Percentiles rank a stretch among this genome's conserved stretches.
These are phyloP conservation scores for Sporothrix variecibatus DNA, from an alignment of 2,329 filamentous ascomycete genomes.

Conservation along the genomic window DNA sequence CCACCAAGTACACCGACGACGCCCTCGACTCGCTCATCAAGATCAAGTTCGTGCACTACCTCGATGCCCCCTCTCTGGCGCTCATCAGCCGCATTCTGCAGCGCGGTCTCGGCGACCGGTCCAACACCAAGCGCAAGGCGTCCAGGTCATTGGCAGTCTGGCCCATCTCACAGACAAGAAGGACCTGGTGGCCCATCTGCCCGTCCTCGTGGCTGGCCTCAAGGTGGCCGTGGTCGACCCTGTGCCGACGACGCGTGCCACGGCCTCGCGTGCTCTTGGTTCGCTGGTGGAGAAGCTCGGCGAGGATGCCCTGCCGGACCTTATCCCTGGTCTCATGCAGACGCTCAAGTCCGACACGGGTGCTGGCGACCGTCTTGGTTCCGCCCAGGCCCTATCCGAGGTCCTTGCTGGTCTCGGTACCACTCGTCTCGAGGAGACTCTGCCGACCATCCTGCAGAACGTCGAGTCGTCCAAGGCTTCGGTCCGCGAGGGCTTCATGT, in stretches of 20 bases:
- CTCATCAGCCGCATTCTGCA: constrained; percentile 94
- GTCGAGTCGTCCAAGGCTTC: constrained; percentile 87
- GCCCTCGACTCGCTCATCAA: constrained; percentile 93
- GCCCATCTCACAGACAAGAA: constrained; percentile 96
- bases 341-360: constrained; percentile 97
- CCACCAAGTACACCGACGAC: constrained; percentile 94
- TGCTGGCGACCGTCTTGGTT: constrained; percentile 92
- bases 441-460: constrained; percentile 95
- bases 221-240: constrained; percentile 90
- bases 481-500: constrained; percentile 98
- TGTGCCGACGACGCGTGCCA: constrained; percentile 92
- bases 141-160: constrained; percentile 97
- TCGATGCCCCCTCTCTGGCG: constrained; percentile 94
- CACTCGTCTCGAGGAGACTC: constrained; percentile 85
- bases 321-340: constrained; percentile 96
- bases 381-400: constrained; percentile 93
- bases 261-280: constrained; percentile 90
- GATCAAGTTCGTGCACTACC: constrained; percentile 96
- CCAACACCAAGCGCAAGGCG: constrained; percentile 92
- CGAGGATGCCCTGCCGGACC: constrained; percentile 92
- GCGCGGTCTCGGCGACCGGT: constrained; percentile 85
- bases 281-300: constrained; percentile 98
- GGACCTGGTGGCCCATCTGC: constrained; percentile 86
- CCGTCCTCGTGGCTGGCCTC: constrained; percentile 87
- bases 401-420: constrained; percentile 95